These are phyloP conservation scores for Wickerhamiella shivajii DNA, from an alignment of 805 yeast genomes.

Conservation along the genomic window DNA sequence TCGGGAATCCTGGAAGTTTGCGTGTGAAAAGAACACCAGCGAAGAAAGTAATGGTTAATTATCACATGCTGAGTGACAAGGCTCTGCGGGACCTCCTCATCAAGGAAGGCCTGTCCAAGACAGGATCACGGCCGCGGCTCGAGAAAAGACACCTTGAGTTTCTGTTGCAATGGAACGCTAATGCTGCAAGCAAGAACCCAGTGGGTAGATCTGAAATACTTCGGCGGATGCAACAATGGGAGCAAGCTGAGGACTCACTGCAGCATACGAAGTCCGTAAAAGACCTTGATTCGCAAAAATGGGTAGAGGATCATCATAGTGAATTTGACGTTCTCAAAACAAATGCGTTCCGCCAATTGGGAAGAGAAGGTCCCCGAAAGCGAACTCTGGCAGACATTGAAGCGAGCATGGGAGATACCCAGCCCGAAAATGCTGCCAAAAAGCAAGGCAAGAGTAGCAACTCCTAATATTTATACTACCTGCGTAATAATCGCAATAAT, in stretches of 20 bases:
- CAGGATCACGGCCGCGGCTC: conserved; percentile 49
- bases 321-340: not conserved
- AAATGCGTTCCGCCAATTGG: not conserved
- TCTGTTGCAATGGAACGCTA: conserved; percentile 65
- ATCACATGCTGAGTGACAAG: conserved; percentile 39
- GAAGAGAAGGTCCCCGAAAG: conserved; percentile 1
- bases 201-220: conserved; percentile 40
- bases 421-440: not conserved
- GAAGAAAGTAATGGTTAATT: conserved; percentile 37
- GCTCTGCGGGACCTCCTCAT: conserved; percentile 47
- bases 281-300: conserved; percentile 10
- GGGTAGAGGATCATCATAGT: conserved; percentile 1
- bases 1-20: conserved; percentile 23
- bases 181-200: conserved; percentile 58
- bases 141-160: conserved; percentile 66
- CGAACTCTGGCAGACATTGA: not conserved
- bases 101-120: conserved; percentile 39
- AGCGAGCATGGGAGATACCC: not conserved
- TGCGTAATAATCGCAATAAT: too few species aligned
- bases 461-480: too few species aligned
- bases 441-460: too few species aligned
- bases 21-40: conserved; percentile 8
- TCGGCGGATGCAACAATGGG: conserved; percentile 33
- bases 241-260: conserved; percentile 6
- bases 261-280: conserved; percentile 10